Percentiles rank a stretch among this genome's conserved stretches.
Evolutionary conservation across 148 eudicot genomes (phyloP).

Genomic region (Tetragonia tetragonoides): DNA sequence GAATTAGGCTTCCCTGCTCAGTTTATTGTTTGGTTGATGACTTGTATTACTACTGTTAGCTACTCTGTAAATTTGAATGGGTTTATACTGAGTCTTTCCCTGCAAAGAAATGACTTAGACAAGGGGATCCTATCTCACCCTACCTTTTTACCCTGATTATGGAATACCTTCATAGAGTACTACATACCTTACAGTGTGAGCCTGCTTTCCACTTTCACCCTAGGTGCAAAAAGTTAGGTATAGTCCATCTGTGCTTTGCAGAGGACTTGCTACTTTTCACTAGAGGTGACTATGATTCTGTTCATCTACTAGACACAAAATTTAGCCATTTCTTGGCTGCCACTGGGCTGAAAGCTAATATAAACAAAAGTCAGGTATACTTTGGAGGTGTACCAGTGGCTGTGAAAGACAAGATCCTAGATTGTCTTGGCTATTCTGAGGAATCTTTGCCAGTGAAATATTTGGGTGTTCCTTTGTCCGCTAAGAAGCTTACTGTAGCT

Average conservation of each 20-base stretch:
- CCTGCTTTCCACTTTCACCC: neutral
- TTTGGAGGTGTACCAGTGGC: neutral
- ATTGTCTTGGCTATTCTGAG: no score
- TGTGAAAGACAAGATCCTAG: neutral
- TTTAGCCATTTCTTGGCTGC: neutral
- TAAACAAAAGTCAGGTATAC: neutral
- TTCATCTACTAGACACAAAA: neutral
- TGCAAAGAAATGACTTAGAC: neutral
- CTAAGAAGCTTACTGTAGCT: neutral
- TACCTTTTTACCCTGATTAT: no score
- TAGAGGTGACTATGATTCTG: neutral
- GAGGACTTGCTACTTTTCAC: neutral
- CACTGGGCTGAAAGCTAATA: neutral
- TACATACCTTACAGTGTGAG: neutral
- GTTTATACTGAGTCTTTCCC: neutral
- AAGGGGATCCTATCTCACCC: neutral
- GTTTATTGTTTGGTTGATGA: neutral
- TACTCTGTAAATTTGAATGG: neutral
- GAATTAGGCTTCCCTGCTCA: neutral
- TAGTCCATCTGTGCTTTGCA: neutral
- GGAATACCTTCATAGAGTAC: neutral
- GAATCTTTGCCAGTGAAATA: no score
- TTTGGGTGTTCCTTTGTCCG: no score
- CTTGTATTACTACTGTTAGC: neutral
- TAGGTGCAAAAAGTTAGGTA: neutral